phyloP scores from a whole-genome alignment of 371 early-diverging fungal species.

The Gilbertella persicaria region DNA sequence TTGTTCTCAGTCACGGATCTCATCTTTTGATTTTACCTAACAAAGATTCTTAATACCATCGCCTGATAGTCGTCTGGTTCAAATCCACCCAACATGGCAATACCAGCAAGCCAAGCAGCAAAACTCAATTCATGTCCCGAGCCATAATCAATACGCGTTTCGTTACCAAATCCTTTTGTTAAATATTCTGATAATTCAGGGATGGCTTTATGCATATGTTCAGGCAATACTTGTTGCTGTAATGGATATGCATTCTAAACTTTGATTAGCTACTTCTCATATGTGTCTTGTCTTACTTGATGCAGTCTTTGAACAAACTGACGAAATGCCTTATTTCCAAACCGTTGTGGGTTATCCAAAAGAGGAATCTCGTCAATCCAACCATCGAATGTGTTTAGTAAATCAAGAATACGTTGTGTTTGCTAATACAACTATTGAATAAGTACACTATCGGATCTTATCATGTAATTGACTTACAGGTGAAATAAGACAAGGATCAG shows the following conservation, averaged over 20 bases:
- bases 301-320: slow-evolving; percentile 62
- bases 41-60: slow-evolving; percentile 77
- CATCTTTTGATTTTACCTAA: slow-evolving; percentile 21
- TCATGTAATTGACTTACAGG: too few relatives aligned
- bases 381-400: slow-evolving; percentile 65
- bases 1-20: background rate
- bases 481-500: slow-evolving; percentile 59
- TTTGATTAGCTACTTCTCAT: too few relatives aligned
- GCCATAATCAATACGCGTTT: slow-evolving; percentile 98
- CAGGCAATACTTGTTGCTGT: slow-evolving; percentile 41
- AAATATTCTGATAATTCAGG: slow-evolving; percentile 83
- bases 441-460: too few relatives aligned
- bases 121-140: slow-evolving; percentile 99
- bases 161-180: slow-evolving; percentile 89
- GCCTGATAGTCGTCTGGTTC: slow-evolving; percentile 65
- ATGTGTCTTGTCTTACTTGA: slow-evolving; percentile 43
- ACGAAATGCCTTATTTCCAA: slow-evolving; percentile 81
- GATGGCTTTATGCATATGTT: slow-evolving; percentile 44
- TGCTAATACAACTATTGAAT: slow-evolving; percentile 31
- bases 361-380: slow-evolving; percentile 84
- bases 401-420: slow-evolving; percentile 51
- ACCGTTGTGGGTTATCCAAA: slow-evolving; percentile 67
- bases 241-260: too few relatives aligned
- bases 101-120: slow-evolving; percentile 84
- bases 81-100: slow-evolving; percentile 70